Evolutionary conservation across 768 basidiomycete genomes (phyloP), one percentile per base, ranked within the genome.

Genomic region (Naganishia kalamii): DNA sequence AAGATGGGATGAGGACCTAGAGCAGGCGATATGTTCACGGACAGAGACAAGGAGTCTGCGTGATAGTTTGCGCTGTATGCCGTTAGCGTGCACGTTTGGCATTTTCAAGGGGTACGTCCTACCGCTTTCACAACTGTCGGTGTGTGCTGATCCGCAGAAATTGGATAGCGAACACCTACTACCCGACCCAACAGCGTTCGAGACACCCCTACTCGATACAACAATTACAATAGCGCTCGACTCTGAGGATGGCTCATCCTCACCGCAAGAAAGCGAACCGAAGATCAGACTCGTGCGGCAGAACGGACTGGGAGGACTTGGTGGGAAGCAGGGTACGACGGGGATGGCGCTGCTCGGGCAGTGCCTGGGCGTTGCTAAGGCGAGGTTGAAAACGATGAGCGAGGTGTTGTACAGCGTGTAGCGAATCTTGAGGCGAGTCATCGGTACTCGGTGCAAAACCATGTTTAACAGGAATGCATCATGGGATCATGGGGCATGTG

Each of bases 131-230:
- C 15, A 46, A 32, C 2, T 23, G n/a, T 43, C 15, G 33, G 11
- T 25, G 15, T 43, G 3, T 43, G 32, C 21, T 27, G 25, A 60
- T 35, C 29, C 40, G 21, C 17, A 7, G 17, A 19, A 6, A 48
- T 32, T 46, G 4, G 25, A 52, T 70, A 89, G 88, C 33, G 83
- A 83, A 52, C 81, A 84, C 27, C 75, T 93, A 11, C 80, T 97
- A 4, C 81, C 86, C 54, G 84, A 87, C 71, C 89, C 92, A 0
- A 80, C 90, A 0, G 82, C 90, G 0, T 96, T 94, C 75, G 94
- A 98, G 79, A 88, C 92, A 69, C 88, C 90, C 0, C 81, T 96
- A 7, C 83, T 92, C 60, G 85, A 88, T 15, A 86, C 89, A 0
- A 82, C 83, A 0, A 73, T 76, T 15, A 71, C 70, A 0, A 70